These are phyloP conservation scores for Aspergillus tamarii DNA, from an alignment of 2,329 filamentous ascomycete genomes.

Conservation along the genomic window DNA sequence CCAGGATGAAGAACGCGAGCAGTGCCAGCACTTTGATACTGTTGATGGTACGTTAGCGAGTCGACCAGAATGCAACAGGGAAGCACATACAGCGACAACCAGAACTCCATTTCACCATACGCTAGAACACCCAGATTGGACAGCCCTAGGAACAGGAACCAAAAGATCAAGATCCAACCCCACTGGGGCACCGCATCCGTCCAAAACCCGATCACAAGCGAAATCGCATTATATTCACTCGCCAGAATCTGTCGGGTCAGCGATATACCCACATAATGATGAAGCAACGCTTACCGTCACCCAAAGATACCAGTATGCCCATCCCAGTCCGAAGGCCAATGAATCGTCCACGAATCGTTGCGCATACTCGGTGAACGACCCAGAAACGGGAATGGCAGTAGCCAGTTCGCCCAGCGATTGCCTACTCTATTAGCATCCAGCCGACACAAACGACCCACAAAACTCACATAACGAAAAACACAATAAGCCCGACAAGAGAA, in stretches of 20 bases:
- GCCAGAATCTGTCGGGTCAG: conserved; percentile 31
- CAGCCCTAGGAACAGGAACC: conserved; percentile 47
- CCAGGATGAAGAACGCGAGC: conserved; percentile 37
- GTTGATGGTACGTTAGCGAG: conserved; percentile 9
- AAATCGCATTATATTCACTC: conserved; percentile 53
- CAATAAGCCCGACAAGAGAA: conserved; percentile 70
- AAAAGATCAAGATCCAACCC: conserved; percentile 53
- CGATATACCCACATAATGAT: not conserved
- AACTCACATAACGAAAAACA: conserved; percentile 50
- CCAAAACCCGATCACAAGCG: conserved; percentile 51
- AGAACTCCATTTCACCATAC: conserved; percentile 59
- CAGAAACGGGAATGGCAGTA: conserved; percentile 71
- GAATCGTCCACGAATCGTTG: conserved; percentile 73
- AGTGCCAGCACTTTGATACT: conserved; percentile 39
- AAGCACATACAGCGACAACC: conserved; percentile 38
- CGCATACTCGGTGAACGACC: conserved; percentile 71
- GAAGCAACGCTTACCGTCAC: conserved; percentile 34
- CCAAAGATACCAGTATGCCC: conserved; percentile 66
- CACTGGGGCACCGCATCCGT: conserved; percentile 48
- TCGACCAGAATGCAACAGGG: not conserved
- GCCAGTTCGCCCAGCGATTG: conserved; percentile 76
- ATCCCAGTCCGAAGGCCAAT: conserved; percentile 69
- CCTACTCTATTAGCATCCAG: conserved; percentile 55
- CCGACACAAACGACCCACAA: conserved; percentile 31
- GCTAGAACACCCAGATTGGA: conserved; percentile 48